Conservation (phyloP, 495 filamentous ascomycete species). For the Aspergillus nidulans region DNA sequence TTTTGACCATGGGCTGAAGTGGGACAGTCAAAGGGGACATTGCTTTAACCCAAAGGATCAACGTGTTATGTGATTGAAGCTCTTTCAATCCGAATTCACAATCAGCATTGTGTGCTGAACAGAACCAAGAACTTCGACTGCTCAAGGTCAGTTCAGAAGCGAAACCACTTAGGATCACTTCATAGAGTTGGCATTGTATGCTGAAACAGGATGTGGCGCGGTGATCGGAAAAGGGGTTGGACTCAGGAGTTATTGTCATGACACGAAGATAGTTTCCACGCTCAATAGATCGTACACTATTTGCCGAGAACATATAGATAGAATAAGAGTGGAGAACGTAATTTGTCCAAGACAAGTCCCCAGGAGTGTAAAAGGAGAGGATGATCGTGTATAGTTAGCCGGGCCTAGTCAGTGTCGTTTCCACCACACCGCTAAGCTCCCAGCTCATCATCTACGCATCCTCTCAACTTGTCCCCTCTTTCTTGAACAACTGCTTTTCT, state of each 20-base stretch:
- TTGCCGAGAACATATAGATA: not conserved
- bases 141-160: no score
- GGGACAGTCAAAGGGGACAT: no score
- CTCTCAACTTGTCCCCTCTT: conserved; percentile 3
- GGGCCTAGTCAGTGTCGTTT: conserved; percentile 6
- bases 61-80: no score
- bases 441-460: conserved; percentile 18
- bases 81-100: not conserved
- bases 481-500: not conserved
- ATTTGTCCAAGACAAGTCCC: not conserved
- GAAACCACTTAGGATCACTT: no score
- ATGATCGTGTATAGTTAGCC: conserved; percentile 16
- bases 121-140: not conserved
- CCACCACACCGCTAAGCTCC: conserved; percentile 13
- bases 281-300: conserved; percentile 7
- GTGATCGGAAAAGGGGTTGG: conserved; percentile 10
- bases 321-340: conserved; percentile 1
- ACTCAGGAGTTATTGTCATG: conserved; percentile 11
- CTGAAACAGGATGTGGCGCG: no score
- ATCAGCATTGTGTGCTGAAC: not conserved
- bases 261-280: not conserved
- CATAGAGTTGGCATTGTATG: no score
- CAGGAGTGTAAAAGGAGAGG: not conserved
- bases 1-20: no score
- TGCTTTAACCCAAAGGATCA: not conserved